These are phyloP conservation scores for Pichia sporocuriosa DNA, from an alignment of 805 yeast genomes.

Conservation along the genomic window DNA sequence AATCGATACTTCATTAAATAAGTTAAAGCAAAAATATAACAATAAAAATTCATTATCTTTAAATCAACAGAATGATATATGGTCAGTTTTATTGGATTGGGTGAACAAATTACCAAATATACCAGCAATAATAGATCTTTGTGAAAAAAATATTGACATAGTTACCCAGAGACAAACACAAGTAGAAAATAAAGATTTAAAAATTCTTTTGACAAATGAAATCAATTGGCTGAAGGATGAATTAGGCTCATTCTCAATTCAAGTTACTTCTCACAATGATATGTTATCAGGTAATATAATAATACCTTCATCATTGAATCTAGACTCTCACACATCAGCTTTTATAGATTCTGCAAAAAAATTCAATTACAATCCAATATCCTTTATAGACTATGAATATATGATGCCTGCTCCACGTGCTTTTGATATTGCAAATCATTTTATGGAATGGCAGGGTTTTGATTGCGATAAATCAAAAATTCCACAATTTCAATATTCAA, in stretches of 20 bases:
- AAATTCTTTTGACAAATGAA: slow-evolving; percentile 37
- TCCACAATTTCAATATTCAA: slow-evolving; percentile 29
- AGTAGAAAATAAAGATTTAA: background rate
- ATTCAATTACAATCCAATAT: slow-evolving; percentile 33
- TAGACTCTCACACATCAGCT: background rate
- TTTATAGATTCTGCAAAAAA: slow-evolving; percentile 13
- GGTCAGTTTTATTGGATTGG: slow-evolving; percentile 62
- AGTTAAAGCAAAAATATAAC: slow-evolving; percentile 27
- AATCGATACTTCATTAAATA: slow-evolving; percentile 42
- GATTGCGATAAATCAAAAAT: slow-evolving; percentile 57
- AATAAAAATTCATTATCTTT: background rate
- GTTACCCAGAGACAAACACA: slow-evolving; percentile 15
- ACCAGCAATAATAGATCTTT: slow-evolving; percentile 32
- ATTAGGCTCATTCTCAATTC: slow-evolving; percentile 40
- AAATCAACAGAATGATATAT: slow-evolving; percentile 19
- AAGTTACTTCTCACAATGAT: slow-evolving; percentile 66
- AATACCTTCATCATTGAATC: slow-evolving; percentile 34
- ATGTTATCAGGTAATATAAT: slow-evolving; percentile 68
- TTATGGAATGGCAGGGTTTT: slow-evolving; percentile 79
- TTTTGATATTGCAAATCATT: slow-evolving; percentile 67
- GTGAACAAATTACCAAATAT: slow-evolving; percentile 51
- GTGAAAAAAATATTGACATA: slow-evolving; percentile 30
- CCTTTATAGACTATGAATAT: slow-evolving; percentile 67
- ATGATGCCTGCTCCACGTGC: slow-evolving; percentile 69
- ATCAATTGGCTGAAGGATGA: slow-evolving; percentile 45